Base-by-base conservation (phyloP, 2,329 filamentous ascomycete species). In the Sphaerulina musiva region DNA sequence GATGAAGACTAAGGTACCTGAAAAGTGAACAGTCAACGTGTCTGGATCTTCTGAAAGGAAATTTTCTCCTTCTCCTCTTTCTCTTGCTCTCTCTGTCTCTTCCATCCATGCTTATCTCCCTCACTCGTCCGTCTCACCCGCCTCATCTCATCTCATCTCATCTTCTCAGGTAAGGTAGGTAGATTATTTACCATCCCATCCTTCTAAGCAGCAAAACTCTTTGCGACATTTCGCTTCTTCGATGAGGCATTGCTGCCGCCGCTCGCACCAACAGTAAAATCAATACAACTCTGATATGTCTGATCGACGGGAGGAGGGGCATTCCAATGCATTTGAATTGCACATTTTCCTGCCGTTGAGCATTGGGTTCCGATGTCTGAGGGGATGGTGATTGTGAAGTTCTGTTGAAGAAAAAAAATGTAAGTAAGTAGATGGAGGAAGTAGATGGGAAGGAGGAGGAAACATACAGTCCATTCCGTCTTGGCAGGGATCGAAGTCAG, bases 321-420 rank as follows among this genome's bases (percentile, higher is more conserved):
- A 56, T 81, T 74, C 81, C 81, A 84, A 68, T 74, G 83, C 80
- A 81, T 83, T 68, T 84, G 81, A 44, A 84, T 73, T 3, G 79
- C 78, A 63, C 78, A 78, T 54, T 70, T 68, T 41, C 80, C 80
- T 17, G 75, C 73, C 9, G 68, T 73, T 38, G 73, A 64, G 63
- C 77, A 80, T 58, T 76, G 64, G 55, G 62, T 65, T 53, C 71
- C 72, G 44, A 81, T 68, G 60, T 77, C 72, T 36, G 64, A 62
- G 4, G 80, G 80, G 62, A 83, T 78, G 51, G 75, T 81, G 65
- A 83, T 69, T 58, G 69, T 70, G 70, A 81, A 82, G 45, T 68
- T 67, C 52, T 72, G 75, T 12, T 3, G 9, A 20, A 20, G 2
- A 20, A 20, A 4, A 20, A 20, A n/a, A n/a, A n/a, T n/a, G n/a